phyloP scores from a whole-genome alignment of 768 basidiomycete genomes.

The Naematelia encephala region DNA sequence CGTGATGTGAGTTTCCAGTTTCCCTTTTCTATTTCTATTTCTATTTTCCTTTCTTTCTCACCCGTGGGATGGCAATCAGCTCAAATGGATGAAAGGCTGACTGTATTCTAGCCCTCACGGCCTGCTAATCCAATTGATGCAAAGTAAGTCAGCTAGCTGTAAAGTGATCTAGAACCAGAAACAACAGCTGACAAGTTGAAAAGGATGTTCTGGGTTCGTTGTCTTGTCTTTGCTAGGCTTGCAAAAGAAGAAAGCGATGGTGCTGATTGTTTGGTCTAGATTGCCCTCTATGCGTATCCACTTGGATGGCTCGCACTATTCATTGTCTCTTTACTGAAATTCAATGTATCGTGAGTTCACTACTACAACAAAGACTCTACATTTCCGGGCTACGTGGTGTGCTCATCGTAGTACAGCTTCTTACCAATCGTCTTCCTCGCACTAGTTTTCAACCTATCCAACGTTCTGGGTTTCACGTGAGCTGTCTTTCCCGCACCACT shows the following conservation, averaged over 20 bases:
- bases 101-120: constrained; percentile 67
- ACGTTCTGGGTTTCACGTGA: constrained; percentile 96
- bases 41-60: neutral
- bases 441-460: constrained; percentile 91
- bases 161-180: neutral
- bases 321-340: constrained; percentile 82
- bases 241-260: too few relatives aligned
- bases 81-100: constrained; percentile 1
- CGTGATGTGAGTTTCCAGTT: constrained; percentile 67
- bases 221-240: too few relatives aligned
- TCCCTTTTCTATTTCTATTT: neutral
- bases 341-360: constrained; percentile 74
- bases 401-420: constrained; percentile 62
- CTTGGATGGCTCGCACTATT: constrained; percentile 80
- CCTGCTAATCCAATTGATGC: constrained; percentile 85
- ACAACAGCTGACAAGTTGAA: constrained; percentile 7
- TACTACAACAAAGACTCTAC: neutral
- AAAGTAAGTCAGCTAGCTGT: constrained; percentile 57
- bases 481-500: constrained; percentile 50
- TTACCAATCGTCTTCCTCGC: constrained; percentile 92
- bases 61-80: neutral
- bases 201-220: constrained; percentile 88
- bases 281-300: constrained; percentile 85
- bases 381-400: neutral
- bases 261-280: constrained; percentile 58